phyloP scores from a whole-genome alignment of 192 early-diverging fungal species.

The Tieghemiomyces parasiticus region DNA sequence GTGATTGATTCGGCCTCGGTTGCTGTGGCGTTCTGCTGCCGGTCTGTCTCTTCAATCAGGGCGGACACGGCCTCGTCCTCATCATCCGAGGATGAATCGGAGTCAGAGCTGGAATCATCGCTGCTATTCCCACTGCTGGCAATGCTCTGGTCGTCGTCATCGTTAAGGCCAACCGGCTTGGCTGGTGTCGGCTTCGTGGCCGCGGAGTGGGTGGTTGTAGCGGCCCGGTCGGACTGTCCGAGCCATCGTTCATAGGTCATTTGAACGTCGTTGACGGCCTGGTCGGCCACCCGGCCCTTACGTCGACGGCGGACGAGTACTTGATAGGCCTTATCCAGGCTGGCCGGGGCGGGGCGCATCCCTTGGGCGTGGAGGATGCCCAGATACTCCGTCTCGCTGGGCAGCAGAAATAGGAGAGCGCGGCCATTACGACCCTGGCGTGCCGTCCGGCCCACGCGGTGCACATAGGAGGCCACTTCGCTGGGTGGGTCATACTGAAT shows the following conservation, averaged over 20 bases:
- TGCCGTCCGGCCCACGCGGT: conserved; percentile 94
- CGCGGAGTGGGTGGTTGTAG: background rate
- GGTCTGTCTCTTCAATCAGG: background rate
- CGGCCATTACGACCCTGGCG: conserved; percentile 80
- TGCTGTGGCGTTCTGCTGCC: background rate
- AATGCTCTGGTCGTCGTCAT: too few species aligned
- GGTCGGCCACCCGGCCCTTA: conserved; percentile 15
- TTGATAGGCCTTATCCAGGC: conserved; percentile 34
- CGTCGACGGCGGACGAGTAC: background rate
- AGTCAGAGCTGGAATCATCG: too few species aligned
- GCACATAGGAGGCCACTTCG: conserved; percentile 91
- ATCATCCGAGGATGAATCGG: background rate
- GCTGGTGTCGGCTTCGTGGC: background rate
- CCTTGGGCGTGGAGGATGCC: conserved; percentile 47
- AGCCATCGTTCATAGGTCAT: conserved; percentile 20
- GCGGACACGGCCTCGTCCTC: background rate
- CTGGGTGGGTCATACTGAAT: conserved; percentile 94
- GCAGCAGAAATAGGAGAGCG: conserved; percentile 74
- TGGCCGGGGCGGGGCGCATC: conserved; percentile 39
- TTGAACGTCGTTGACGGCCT: conserved; percentile 37
- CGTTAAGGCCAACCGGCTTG: too few species aligned
- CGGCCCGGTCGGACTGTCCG: background rate
- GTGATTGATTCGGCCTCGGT: background rate
- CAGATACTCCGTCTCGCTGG: conserved; percentile 72
- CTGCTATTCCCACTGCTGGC: background rate